phyloP scores from a whole-genome alignment of 208 protist genomes.

The Leptomonas seymouri region DNA sequence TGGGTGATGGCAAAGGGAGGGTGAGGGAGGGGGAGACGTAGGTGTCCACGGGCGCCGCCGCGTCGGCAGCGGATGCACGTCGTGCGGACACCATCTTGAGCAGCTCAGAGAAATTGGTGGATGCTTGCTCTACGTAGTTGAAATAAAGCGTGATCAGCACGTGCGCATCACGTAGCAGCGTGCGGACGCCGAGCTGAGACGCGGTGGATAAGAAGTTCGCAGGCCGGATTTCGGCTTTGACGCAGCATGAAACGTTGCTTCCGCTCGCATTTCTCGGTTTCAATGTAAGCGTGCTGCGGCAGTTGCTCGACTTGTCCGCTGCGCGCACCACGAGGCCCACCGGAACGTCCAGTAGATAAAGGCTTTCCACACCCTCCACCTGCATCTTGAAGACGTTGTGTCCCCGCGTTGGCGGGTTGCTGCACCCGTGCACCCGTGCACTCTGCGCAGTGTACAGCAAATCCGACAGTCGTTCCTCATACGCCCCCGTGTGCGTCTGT shows the following conservation, averaged over 20 bases:
- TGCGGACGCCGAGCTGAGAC: not conserved
- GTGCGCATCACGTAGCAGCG: constrained; percentile 11
- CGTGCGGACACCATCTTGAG: constrained; percentile 7
- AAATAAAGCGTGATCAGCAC: constrained; percentile 15
- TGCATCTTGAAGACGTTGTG: constrained; percentile 12
- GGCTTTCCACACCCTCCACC: not conserved
- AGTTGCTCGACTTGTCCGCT: too few relatives aligned
- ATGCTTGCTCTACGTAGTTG: not conserved
- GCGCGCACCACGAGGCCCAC: constrained; percentile 7
- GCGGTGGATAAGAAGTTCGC: not conserved
- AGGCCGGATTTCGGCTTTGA: not conserved
- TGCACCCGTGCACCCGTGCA: constrained; percentile 34
- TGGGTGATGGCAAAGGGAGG: constrained; percentile 44
- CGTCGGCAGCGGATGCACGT: not conserved
- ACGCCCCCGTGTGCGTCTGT: constrained; percentile 43
- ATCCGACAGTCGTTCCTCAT: constrained; percentile 49
- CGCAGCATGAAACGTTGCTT: not conserved
- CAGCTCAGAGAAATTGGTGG: not conserved
- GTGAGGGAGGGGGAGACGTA: constrained; percentile 40
- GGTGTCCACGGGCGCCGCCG: not conserved
- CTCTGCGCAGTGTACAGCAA: constrained; percentile 53
- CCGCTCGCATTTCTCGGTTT: not conserved
- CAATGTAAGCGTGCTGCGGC: constrained; percentile 12
- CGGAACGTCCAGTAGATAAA: constrained; percentile 16
- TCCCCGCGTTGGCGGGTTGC: not conserved